Percentiles rank a stretch among this genome's conserved stretches.
Evolutionary conservation across 257 asterid genomes (phyloP).

Genomic region (Forsythia viridissima): DNA sequence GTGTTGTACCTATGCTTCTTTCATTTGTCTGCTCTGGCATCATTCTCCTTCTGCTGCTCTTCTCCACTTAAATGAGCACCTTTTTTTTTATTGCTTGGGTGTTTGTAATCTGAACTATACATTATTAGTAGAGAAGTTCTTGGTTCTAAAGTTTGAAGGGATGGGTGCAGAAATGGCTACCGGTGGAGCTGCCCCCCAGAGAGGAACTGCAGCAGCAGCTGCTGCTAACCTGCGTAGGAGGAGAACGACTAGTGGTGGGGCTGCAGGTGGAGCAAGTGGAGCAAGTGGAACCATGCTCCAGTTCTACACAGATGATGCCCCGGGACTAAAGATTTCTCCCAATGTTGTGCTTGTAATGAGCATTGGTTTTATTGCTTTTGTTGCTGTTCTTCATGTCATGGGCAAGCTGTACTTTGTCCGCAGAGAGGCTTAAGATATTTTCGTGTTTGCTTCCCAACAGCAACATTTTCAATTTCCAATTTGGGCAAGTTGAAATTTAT

Average conservation of each 20-base stretch:
- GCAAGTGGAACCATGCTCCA: slow-evolving; percentile 74
- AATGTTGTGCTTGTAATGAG: slow-evolving; percentile 67
- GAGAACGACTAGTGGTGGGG: slow-evolving; percentile 52
- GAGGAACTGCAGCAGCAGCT: slow-evolving; percentile 71
- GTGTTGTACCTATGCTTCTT: neutral
- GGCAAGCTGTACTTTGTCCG: slow-evolving; percentile 66
- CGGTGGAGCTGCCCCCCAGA: slow-evolving; percentile 63
- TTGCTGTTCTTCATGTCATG: slow-evolving; percentile 62
- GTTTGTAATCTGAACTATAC: neutral
- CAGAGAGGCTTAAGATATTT: slow-evolving; percentile 37
- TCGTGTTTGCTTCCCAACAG: neutral
- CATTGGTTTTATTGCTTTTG: slow-evolving; percentile 69
- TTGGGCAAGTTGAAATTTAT: neutral
- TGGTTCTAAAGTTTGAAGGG: slow-evolving; percentile 9
- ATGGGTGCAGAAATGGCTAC: slow-evolving; percentile 51
- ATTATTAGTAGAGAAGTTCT: neutral
- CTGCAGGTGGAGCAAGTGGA: slow-evolving; percentile 61
- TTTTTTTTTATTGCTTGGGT: neutral
- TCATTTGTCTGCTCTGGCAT: neutral
- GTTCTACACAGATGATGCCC: slow-evolving; percentile 71
- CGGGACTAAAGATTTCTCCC: slow-evolving; percentile 67
- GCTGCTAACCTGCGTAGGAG: slow-evolving; percentile 65
- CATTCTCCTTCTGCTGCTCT: neutral
- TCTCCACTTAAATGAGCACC: neutral
- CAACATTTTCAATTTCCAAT: neutral